These are phyloP conservation scores for Rachicladosporium sp. DNA, from an alignment of 2,329 filamentous ascomycete species.

Conservation along the genomic window DNA sequence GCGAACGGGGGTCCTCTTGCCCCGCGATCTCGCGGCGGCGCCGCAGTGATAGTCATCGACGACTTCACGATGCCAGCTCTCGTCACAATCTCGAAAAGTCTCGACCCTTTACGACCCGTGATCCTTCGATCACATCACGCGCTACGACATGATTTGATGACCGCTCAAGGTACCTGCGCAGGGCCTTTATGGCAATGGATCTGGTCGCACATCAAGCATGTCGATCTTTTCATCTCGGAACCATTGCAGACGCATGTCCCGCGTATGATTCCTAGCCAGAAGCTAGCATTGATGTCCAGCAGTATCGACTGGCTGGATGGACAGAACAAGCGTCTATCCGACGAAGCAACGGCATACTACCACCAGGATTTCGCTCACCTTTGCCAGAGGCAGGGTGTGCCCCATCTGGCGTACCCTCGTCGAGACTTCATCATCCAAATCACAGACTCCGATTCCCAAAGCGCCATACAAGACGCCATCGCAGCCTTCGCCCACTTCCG, in stretches of 20 bases:
- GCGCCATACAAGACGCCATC: conserved; percentile 68
- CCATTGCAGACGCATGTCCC: conserved; percentile 68
- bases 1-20: no score
- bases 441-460: conserved; percentile 71
- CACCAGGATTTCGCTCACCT: conserved; percentile 58
- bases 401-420: conserved; percentile 45
- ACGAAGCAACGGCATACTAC: conserved; percentile 63
- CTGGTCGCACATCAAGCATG: conserved; percentile 56
- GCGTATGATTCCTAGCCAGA: conserved; percentile 49
- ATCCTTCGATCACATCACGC: no score
- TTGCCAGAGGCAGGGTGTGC: conserved; percentile 47
- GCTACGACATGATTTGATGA: no score
- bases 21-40: no score
- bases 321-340: conserved; percentile 60
- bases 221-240: conserved; percentile 73
- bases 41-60: no score
- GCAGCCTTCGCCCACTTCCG: conserved; percentile 64
- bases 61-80: no score
- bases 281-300: conserved; percentile 64
- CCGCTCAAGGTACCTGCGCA: no score
- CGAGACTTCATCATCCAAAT: conserved; percentile 69
- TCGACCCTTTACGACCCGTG: no score
- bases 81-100: no score
- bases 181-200: conserved; percentile 55
- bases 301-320: conserved; percentile 79